Conservation (phyloP, 129 eudicot species). For the Chrysanthemum lavandulifolium region DNA sequence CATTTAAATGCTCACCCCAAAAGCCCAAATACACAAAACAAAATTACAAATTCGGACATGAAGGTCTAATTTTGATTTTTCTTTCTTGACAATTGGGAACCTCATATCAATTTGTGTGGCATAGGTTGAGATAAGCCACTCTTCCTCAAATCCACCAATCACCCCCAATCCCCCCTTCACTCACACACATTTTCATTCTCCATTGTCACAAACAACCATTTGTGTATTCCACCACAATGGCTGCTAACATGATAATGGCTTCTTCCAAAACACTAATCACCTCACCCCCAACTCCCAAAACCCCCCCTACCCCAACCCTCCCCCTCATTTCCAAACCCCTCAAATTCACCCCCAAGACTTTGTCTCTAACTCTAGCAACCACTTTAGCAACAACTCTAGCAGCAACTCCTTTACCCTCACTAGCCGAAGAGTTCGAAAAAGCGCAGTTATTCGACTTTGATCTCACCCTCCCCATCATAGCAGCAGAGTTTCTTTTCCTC, state of each 20-base stretch:
- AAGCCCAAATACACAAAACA: too few species aligned
- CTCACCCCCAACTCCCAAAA: constrained; percentile 41
- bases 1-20: too few species aligned
- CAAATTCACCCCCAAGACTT: constrained; percentile 33
- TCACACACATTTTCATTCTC: constrained; percentile 4
- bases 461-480: constrained; percentile 83
- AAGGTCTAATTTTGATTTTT: background rate
- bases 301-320: constrained; percentile 29
- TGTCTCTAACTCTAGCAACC: constrained; percentile 26
- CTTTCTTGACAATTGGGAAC: constrained; percentile 21
- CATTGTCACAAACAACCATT: background rate
- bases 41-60: too few species aligned
- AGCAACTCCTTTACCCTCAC: constrained; percentile 69
- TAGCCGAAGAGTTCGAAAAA: constrained; percentile 85
- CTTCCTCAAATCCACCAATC: constrained; percentile 12
- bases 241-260: constrained; percentile 68
- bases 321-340: constrained; percentile 4
- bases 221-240: constrained; percentile 41
- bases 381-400: constrained; percentile 36
- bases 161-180: constrained; percentile 7
- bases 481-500: constrained; percentile 67
- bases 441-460: constrained; percentile 91
- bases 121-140: constrained; percentile 38
- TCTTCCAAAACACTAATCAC: constrained; percentile 76
- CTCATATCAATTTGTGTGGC: constrained; percentile 71